These are phyloP conservation scores for Argentina anserina DNA, from an alignment of 306 rosid genomes.

Conservation along the genomic window DNA sequence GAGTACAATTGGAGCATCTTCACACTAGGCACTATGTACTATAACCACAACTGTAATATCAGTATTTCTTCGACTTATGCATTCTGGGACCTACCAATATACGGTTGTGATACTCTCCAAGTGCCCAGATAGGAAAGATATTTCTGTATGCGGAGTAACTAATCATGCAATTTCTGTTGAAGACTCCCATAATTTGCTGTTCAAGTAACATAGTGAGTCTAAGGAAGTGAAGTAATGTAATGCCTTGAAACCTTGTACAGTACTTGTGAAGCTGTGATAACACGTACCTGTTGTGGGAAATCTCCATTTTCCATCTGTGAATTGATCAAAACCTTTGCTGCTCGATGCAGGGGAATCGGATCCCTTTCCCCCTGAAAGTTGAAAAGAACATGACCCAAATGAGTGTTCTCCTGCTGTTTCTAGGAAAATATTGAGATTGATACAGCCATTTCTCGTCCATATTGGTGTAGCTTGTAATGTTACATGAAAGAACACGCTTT, in stretches of 20 bases:
- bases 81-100: conserved; percentile 19
- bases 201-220: not conserved
- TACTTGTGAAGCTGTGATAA: not conserved
- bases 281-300: conserved; percentile 66
- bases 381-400: not conserved
- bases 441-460: not conserved
- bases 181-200: conserved; percentile 61
- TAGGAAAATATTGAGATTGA: not conserved
- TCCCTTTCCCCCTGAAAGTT: conserved; percentile 45
- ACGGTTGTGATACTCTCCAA: conserved; percentile 37
- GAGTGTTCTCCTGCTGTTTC: not conserved
- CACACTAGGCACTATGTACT: no score
- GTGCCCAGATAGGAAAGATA: not conserved
- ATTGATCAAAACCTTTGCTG: conserved; percentile 51
- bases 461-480: not conserved
- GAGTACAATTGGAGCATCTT: not conserved
- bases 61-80: not conserved
- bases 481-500: no score
- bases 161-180: conserved; percentile 50
- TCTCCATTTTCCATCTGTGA: conserved; percentile 62
- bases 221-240: not conserved
- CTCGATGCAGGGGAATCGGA: conserved; percentile 53
- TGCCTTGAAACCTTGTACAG: not conserved
- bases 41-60: not conserved
- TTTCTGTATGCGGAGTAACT: conserved; percentile 18